Evolutionary conservation across 768 basidiomycete species (phyloP).

Genomic region (Trametes meyenii): DNA sequence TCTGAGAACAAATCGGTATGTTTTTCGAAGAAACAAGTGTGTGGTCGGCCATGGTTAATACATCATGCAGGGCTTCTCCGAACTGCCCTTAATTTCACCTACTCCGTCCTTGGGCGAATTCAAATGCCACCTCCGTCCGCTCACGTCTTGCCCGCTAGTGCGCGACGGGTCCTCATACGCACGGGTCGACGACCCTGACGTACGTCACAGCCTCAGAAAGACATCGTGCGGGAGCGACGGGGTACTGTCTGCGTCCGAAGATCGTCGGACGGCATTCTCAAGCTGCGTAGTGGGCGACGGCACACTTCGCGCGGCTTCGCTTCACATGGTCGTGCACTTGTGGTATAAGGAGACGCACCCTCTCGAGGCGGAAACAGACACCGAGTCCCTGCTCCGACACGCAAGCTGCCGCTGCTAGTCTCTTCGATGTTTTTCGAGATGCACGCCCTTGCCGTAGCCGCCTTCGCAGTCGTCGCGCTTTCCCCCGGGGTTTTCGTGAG

Average conservation of each 20-base stretch:
- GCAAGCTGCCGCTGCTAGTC: not conserved
- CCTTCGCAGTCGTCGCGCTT: not conserved
- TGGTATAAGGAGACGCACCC: not conserved
- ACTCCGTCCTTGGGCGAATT: not conserved
- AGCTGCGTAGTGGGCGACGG: not conserved
- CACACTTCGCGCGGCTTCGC: not conserved
- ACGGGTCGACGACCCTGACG: not conserved
- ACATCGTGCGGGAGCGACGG: not conserved
- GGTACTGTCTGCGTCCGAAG: not conserved
- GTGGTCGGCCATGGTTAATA: not conserved
- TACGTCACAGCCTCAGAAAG: not conserved
- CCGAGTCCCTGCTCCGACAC: not conserved
- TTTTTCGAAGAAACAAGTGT: not conserved
- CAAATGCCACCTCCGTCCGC: not conserved
- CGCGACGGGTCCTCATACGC: not conserved
- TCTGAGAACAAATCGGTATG: not conserved
- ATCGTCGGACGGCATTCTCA: slow-evolving; percentile 13
- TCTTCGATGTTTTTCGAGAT: not conserved
- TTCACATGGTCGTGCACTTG: not conserved
- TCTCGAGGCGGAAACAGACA: not conserved
- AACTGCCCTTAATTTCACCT: slow-evolving; percentile 1
- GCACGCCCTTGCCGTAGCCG: not conserved
- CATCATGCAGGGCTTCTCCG: not conserved
- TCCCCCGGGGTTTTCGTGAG: not conserved
- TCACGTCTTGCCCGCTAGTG: not conserved